Evolutionary conservation across 1,284 basidiomycete genomes (phyloP).

Genomic region (Stereum hirsutum): DNA sequence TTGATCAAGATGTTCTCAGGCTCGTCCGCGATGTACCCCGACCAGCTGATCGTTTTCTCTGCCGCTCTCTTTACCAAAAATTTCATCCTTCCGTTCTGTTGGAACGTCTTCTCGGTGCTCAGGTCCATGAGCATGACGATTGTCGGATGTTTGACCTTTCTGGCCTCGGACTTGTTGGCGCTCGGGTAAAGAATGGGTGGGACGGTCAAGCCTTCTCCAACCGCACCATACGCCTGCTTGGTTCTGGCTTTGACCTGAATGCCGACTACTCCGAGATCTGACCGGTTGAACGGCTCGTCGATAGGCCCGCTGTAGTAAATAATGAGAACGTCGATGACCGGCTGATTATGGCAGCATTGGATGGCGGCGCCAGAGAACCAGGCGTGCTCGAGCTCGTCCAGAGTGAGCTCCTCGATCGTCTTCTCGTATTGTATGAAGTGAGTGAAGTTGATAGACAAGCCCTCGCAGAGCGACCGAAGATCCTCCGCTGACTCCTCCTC

Average conservation of each 20-base stretch:
- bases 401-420: not conserved
- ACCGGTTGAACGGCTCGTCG: not conserved
- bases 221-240: too few species aligned
- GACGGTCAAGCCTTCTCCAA: not conserved
- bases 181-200: not conserved
- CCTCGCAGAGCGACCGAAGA: not conserved
- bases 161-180: not conserved
- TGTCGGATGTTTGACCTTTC: too few species aligned
- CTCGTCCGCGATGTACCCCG: too few species aligned
- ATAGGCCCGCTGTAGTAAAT: not conserved
- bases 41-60: too few species aligned
- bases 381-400: not conserved
- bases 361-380: not conserved
- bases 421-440: not conserved
- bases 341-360: not conserved
- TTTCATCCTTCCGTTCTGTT: too few species aligned
- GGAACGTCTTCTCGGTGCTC: not conserved
- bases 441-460: conserved; percentile 1
- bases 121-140: not conserved
- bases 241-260: not conserved
- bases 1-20: too few species aligned
- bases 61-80: too few species aligned
- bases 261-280: not conserved
- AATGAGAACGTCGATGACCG: not conserved
- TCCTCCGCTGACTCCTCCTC: not conserved